A percentile compares a stretch with the other conserved stretches of the same genome.
Conservation (phyloP, 2,329 filamentous ascomycete species). For the Talaromyces sp. region DNA sequence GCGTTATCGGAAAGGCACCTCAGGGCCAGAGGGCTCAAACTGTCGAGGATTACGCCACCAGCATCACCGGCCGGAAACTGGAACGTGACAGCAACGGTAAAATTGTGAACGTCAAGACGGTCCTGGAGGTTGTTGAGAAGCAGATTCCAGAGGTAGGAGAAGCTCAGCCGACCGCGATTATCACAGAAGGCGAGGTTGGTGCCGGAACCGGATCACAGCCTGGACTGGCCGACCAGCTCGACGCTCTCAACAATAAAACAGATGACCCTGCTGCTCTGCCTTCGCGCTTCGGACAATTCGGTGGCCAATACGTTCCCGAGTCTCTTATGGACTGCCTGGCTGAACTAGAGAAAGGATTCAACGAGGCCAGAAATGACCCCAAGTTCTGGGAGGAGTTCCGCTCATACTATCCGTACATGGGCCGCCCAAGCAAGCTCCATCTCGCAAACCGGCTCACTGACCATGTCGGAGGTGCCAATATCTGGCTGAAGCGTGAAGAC, state of each 20-base stretch:
- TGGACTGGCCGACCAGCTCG: conserved; percentile 76
- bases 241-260: conserved; percentile 65
- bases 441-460: conserved; percentile 83
- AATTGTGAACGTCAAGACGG: conserved; percentile 62
- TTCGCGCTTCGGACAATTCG: conserved; percentile 88
- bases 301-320: conserved; percentile 95
- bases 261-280: conserved; percentile 60
- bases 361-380: conserved; percentile 78
- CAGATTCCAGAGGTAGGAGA: conserved; percentile 52
- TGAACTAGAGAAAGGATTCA: conserved; percentile 87
- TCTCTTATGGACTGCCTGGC: conserved; percentile 95
- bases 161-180: conserved; percentile 56
- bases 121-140: conserved; percentile 63
- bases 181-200: conserved; percentile 55
- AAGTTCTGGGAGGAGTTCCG: conserved; percentile 96
- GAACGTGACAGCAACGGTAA: conserved; percentile 41
- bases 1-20: conserved; percentile 65
- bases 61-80: conserved; percentile 57
- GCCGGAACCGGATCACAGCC: conserved; percentile 41
- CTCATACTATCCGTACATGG: conserved; percentile 96
- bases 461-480: conserved; percentile 84
- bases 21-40: conserved; percentile 63
- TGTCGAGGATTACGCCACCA: conserved; percentile 82
- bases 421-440: conserved; percentile 86
- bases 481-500: conserved; percentile 97